Conservation (phyloP, 768 basidiomycete species). For the Russula virescens region DNA sequence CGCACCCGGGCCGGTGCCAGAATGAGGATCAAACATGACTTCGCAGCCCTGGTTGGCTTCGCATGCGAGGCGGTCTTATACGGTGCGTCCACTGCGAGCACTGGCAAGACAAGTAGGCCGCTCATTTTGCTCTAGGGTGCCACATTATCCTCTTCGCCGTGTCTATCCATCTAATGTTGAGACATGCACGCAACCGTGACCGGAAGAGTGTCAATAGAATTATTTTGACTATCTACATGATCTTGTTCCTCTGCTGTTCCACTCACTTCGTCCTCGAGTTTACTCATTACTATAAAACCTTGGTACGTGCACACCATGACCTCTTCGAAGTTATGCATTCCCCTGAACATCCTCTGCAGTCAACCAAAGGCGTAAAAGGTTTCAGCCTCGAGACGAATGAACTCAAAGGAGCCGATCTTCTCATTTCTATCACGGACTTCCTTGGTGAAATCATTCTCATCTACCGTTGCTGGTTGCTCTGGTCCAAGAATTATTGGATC, state of each 20-base stretch:
- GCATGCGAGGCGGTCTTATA: constrained; percentile 34
- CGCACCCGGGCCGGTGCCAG: not conserved
- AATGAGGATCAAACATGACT: constrained; percentile 30
- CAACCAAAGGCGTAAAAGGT: constrained; percentile 26
- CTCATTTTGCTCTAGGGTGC: constrained; percentile 1
- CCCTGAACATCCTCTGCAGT: constrained; percentile 23
- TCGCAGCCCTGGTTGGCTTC: constrained; percentile 36
- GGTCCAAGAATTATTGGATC: constrained; percentile 33
- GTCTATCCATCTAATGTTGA: constrained; percentile 1
- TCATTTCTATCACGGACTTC: constrained; percentile 36
- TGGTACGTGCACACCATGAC: constrained; percentile 28
- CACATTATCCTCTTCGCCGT: constrained; percentile 5
- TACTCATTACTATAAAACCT: constrained; percentile 30
- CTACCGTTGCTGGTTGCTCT: constrained; percentile 42
- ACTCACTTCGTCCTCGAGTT: constrained; percentile 31
- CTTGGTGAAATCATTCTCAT: constrained; percentile 34
- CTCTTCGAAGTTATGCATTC: not conserved
- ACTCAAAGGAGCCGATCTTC: constrained; percentile 33
- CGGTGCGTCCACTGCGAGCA: constrained; percentile 29
- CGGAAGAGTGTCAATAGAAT: not conserved
- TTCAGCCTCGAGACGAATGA: constrained; percentile 31
- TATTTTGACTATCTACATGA: not conserved
- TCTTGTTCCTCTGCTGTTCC: constrained; percentile 4
- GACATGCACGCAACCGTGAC: not conserved
- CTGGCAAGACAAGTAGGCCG: constrained; percentile 17